Evolutionary conservation across 2,329 filamentous ascomycete species (phyloP).

Genomic region (Botrytis sinoallii): DNA sequence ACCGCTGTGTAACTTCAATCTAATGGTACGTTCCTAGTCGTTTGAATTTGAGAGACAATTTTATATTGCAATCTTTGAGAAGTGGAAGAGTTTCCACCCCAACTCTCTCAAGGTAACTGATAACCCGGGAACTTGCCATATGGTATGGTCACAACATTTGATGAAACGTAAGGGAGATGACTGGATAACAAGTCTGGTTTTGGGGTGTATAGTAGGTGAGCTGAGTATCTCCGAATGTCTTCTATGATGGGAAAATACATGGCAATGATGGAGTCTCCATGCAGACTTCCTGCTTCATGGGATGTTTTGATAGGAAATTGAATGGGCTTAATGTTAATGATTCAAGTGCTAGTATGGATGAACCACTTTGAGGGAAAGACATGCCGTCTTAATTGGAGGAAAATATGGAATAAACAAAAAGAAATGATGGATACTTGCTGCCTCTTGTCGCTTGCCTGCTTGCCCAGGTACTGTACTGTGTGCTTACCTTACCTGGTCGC

Average conservation of each 20-base stretch:
- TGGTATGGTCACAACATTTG: background rate
- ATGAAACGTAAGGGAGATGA: background rate
- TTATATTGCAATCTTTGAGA: slow-evolving; percentile 1
- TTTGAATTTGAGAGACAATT: slow-evolving; percentile 5
- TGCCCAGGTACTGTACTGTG: background rate
- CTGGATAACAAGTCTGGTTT: background rate
- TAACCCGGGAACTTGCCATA: background rate
- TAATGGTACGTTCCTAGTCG: background rate
- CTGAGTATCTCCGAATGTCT: background rate
- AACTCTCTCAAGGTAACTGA: background rate
- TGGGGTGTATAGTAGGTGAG: background rate
- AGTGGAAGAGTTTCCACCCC: background rate
- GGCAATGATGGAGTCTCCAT: background rate
- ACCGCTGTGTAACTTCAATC: background rate
- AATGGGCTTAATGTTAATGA: background rate
- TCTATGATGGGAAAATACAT: background rate
- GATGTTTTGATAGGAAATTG: background rate
- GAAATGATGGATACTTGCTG: slow-evolving; percentile 7
- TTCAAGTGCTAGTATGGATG: background rate
- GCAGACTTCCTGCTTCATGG: background rate
- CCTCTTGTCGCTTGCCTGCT: slow-evolving; percentile 2
- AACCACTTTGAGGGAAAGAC: background rate
- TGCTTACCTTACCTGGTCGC: background rate
- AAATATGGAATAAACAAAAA: background rate
- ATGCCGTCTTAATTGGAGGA: background rate